Base-by-base conservation (phyloP, 1,284 basidiomycete species). In the Apiotrichum sp. region DNA sequence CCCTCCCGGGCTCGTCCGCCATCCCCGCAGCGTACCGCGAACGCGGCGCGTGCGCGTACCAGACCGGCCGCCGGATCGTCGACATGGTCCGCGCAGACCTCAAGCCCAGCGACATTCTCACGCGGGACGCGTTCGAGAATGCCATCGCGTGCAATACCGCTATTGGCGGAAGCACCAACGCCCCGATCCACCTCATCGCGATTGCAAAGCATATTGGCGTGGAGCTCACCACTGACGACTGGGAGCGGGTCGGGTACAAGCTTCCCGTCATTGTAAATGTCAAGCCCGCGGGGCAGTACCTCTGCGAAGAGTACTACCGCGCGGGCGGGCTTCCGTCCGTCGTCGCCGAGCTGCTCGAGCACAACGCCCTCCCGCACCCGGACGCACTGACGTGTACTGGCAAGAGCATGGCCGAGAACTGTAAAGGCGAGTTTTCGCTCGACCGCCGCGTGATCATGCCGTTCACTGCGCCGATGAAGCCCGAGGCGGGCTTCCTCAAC, bases 51-150 rank as follows among this genome's bases (percentile, higher is more conserved):
- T 73, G 72, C 55, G 70, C 92, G 67, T 80, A 88, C 68, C 83
- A 81, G 58, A 90, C 90, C 40, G 93, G 89, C 3, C 83, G 81
- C 58, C 89, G 87, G 67, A 81, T 97, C 72, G 89, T 85, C 71
- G 83, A 82, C 60, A 78, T 97, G 50, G 83, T 97, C 50, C 88
- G 86, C 67, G 77, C 86, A 53, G 90, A 97, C 70, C 79, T 95
- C 66, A 95, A 93, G 74, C 93, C 93, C 32, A 84, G 85, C 62
- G 93, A 97, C 71, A 96, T 97, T 67, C 79, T 97, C 62, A 96
- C 93, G 13, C 87, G 87, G 42, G 81, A 86, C 44, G 90, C 93
- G 1, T 93, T 97, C 77, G 78, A 95, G 69, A 96, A 97, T 68
- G 93, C 92, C 14, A 91, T 97, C 60, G 83, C 86, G 9, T 80